phyloP scores from a whole-genome alignment of 306 rosid genomes.

The Cucumis cinereus region DNA sequence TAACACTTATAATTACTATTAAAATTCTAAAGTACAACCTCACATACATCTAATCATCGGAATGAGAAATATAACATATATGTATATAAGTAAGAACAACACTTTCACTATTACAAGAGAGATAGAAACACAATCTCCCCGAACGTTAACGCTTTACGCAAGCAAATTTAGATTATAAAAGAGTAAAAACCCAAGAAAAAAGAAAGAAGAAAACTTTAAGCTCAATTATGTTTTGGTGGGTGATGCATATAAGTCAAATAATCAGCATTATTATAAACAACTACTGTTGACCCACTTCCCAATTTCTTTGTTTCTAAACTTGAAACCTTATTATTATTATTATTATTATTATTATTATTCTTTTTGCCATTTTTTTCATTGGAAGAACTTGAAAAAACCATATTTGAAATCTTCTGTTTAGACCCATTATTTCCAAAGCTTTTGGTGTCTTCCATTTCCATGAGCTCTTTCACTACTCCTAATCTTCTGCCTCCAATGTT shows the following conservation, averaged over 20 bases:
- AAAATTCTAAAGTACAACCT: too few species aligned
- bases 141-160: too few species aligned
- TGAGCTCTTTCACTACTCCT: not conserved
- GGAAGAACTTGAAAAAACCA: not conserved
- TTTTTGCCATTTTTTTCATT: not conserved
- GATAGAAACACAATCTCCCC: too few species aligned
- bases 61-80: too few species aligned
- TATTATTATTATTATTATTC: not conserved
- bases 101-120: too few species aligned
- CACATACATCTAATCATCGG: too few species aligned
- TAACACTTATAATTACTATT: too few species aligned
- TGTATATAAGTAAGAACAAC: too few species aligned
- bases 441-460: not conserved
- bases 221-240: conserved; percentile 24
- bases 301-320: not conserved
- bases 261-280: not conserved
- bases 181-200: too few species aligned
- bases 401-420: not conserved
- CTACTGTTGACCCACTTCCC: not conserved
- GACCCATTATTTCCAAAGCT: not conserved
- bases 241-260: conserved; percentile 10
- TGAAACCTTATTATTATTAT: not conserved
- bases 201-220: too few species aligned
- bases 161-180: too few species aligned
- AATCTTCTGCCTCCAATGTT: conserved; percentile 1